phyloP scores from a whole-genome alignment of 306 rosid species.

The Pterocarpus santalinus region DNA sequence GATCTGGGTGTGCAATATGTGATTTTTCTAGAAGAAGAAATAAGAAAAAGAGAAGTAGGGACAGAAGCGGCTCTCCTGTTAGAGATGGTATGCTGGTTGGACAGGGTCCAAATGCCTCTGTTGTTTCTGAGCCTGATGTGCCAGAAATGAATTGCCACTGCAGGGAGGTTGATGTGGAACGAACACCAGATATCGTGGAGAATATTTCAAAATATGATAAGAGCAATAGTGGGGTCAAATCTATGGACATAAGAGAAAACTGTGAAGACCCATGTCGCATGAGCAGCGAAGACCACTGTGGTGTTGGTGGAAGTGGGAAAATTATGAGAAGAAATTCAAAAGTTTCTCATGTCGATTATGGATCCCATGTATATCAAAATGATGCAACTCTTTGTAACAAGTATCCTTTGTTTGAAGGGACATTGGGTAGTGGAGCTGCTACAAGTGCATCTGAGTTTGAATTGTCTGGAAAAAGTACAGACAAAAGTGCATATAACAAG shows the following conservation, averaged over 20 bases:
- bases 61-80: slow-evolving; percentile 9
- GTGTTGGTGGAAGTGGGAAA: slow-evolving; percentile 23
- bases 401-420: slow-evolving; percentile 41
- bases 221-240: slow-evolving; percentile 20
- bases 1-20: slow-evolving; percentile 63
- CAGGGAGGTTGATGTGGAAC: neutral
- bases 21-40: slow-evolving; percentile 39
- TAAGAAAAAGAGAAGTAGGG: slow-evolving; percentile 48
- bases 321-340: slow-evolving; percentile 27
- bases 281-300: slow-evolving; percentile 39
- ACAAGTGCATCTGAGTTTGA: slow-evolving; percentile 44
- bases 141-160: neutral
- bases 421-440: slow-evolving; percentile 36
- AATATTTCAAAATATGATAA: slow-evolving; percentile 30
- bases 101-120: slow-evolving; percentile 36
- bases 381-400: slow-evolving; percentile 28
- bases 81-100: slow-evolving; percentile 27
- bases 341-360: slow-evolving; percentile 34
- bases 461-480: slow-evolving; percentile 34
- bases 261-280: slow-evolving; percentile 55
- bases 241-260: slow-evolving; percentile 29
- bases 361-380: slow-evolving; percentile 21
- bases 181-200: slow-evolving; percentile 5
- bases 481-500: slow-evolving; percentile 24
- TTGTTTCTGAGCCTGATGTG: slow-evolving; percentile 7